Evolutionary conservation across 352 stramenopile genomes (phyloP).

Genomic region (Phytophthora aleatoria): DNA sequence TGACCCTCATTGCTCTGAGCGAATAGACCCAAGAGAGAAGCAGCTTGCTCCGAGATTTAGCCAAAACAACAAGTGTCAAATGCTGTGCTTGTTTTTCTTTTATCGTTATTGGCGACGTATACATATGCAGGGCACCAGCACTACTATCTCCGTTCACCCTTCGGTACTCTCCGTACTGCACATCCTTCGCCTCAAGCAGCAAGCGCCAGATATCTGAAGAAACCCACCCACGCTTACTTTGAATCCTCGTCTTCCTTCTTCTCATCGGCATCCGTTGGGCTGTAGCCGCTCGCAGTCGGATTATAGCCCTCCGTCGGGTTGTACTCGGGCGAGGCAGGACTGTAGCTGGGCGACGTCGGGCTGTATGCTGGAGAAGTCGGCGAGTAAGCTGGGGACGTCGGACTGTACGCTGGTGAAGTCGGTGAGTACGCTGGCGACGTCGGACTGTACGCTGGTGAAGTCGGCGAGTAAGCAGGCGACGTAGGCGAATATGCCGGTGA

Average conservation of each 20-base stretch:
- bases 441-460: conserved; percentile 62
- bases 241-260: conserved; percentile 32
- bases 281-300: conserved; percentile 74
- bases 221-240: conserved; percentile 7
- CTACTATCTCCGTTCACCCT: neutral
- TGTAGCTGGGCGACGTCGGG: conserved; percentile 79
- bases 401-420: conserved; percentile 70
- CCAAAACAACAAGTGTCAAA: conserved; percentile 21
- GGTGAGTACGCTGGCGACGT: conserved; percentile 74
- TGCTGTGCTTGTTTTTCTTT: conserved; percentile 36
- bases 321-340: conserved; percentile 80
- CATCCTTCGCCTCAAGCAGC: neutral
- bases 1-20: conserved; percentile 77
- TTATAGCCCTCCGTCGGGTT: conserved; percentile 85
- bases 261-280: conserved; percentile 69
- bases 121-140: conserved; percentile 25
- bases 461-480: conserved; percentile 70
- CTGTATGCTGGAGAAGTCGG: conserved; percentile 77
- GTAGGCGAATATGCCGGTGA: conserved; percentile 73
- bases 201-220: neutral
- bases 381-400: conserved; percentile 76
- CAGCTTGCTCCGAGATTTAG: neutral
- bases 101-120: conserved; percentile 19
- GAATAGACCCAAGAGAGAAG: conserved; percentile 41
- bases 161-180: neutral